Conservation (phyloP, 2,329 filamentous ascomycete genomes). For the Bipolaris oryzae region DNA sequence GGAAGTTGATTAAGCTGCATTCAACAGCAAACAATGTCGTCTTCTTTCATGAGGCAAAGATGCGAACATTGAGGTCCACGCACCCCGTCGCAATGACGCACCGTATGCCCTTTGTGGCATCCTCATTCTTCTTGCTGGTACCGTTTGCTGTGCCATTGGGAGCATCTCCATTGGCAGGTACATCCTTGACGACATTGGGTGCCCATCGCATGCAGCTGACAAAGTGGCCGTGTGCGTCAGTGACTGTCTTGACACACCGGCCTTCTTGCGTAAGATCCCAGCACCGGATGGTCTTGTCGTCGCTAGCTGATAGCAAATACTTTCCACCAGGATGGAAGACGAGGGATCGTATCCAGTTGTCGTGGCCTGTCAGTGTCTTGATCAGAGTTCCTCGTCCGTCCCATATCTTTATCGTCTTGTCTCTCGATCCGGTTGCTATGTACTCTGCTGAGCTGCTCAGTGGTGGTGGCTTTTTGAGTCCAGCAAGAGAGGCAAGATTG, state of each 20-base stretch:
- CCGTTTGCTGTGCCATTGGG: conserved; percentile 55
- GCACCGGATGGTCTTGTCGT: conserved; percentile 91
- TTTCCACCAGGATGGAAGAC: conserved; percentile 92
- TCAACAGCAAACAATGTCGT: background rate
- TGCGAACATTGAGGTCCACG: conserved; percentile 78
- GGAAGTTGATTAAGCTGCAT: conserved; percentile 7
- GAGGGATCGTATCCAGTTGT: conserved; percentile 89
- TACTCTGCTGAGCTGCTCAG: conserved; percentile 80
- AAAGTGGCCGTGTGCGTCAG: conserved; percentile 81
- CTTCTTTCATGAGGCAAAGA: conserved; percentile 67
- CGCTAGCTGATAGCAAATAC: conserved; percentile 82
- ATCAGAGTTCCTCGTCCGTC: conserved; percentile 82
- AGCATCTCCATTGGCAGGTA: conserved; percentile 48
- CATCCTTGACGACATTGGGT: conserved; percentile 72
- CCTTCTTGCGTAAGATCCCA: conserved; percentile 93
- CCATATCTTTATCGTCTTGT: conserved; percentile 92
- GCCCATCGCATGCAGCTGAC: conserved; percentile 89
- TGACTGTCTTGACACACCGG: conserved; percentile 82
- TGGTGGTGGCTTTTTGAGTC: conserved; percentile 80
- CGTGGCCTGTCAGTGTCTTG: conserved; percentile 83
- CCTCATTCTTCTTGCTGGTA: conserved; percentile 58
- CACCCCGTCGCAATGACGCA: conserved; percentile 88
- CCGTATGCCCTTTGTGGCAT: conserved; percentile 67
- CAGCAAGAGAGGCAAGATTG: conserved; percentile 77
- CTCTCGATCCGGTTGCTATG: conserved; percentile 84